Percentiles rank a stretch among this genome's conserved stretches.
phyloP scores from a whole-genome alignment of 2,329 filamentous ascomycete genomes.

The Chaetomiaceae sp. region DNA sequence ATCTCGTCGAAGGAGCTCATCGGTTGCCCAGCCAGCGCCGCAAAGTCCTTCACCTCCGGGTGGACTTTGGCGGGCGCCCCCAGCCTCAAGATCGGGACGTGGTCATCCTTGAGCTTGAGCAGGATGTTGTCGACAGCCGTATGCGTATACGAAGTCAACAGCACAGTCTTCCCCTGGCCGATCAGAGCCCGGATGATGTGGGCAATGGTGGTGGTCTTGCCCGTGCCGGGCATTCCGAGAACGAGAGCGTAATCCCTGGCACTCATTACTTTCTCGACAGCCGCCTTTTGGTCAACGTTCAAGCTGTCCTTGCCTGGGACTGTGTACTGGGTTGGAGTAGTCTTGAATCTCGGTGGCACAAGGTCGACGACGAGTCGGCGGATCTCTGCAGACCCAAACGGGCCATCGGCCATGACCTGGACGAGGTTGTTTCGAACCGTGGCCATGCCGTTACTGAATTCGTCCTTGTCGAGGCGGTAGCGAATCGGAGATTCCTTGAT shows the following conservation, averaged over 20 bases:
- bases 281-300: conserved; percentile 80
- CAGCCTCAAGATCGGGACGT: conserved; percentile 76
- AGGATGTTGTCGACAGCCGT: conserved; percentile 98
- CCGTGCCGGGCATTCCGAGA: conserved; percentile 95
- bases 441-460: conserved; percentile 98
- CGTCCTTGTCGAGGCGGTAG: conserved; percentile 93
- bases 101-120: conserved; percentile 78
- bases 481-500: conserved; percentile 53
- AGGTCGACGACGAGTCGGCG: conserved; percentile 78
- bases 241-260: conserved; percentile 95
- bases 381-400: conserved; percentile 66
- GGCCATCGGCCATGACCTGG: conserved; percentile 79
- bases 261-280: conserved; percentile 93
- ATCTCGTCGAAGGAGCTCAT: conserved; percentile 80
- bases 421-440: conserved; percentile 90
- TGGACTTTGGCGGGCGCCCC: conserved; percentile 84
- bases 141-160: conserved; percentile 94
- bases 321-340: conserved; percentile 57
- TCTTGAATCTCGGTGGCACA: conserved; percentile 67
- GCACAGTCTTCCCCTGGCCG: conserved; percentile 83
- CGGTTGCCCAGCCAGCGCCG: conserved; percentile 68
- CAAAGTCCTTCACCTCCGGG: conserved; percentile 80
- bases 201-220: conserved; percentile 96
- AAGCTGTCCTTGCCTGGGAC: conserved; percentile 62
- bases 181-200: conserved; percentile 92